Evolutionary conservation across 305 asterid genomes (phyloP).

Genomic region (Fraxinus ornus): DNA sequence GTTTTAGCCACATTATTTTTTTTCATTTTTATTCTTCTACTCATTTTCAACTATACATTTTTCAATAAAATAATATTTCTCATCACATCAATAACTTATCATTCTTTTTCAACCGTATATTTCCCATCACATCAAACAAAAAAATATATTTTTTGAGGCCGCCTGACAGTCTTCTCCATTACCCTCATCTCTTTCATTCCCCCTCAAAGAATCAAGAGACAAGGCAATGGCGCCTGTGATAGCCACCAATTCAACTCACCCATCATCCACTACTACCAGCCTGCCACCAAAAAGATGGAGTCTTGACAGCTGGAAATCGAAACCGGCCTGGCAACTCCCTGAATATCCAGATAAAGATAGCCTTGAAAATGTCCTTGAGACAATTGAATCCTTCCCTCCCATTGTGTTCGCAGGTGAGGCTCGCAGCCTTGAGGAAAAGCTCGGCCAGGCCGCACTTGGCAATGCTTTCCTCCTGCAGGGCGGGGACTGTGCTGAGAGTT

Average conservation of each 20-base stretch:
- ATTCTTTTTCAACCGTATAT: too few species aligned
- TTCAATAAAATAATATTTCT: too few species aligned
- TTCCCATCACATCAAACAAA: too few species aligned
- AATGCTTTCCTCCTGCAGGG: conserved; percentile 50
- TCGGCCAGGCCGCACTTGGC: conserved; percentile 46
- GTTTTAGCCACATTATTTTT: too few species aligned
- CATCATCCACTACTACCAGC: conserved; percentile 28
- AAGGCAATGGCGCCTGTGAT: too few species aligned
- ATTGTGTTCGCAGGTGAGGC: conserved; percentile 56
- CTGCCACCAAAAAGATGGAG: conserved; percentile 34
- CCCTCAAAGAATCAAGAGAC: conserved; percentile 25
- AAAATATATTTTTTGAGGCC: too few species aligned
- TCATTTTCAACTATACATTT: too few species aligned
- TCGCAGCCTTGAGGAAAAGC: conserved; percentile 44
- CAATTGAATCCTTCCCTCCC: conserved; percentile 47
- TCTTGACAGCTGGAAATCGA: conserved; percentile 46
- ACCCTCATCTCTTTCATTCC: too few species aligned
- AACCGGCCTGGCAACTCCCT: conserved; percentile 43
- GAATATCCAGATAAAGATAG: conserved; percentile 38
- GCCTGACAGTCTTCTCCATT: too few species aligned
- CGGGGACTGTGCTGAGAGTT: conserved; percentile 55
- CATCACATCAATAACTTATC: too few species aligned
- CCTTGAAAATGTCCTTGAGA: conserved; percentile 39
- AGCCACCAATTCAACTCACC: conserved; percentile 32
- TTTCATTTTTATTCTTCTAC: too few species aligned